Conservation (phyloP, 2,329 filamentous ascomycete species). For the Penicillium sp. region DNA sequence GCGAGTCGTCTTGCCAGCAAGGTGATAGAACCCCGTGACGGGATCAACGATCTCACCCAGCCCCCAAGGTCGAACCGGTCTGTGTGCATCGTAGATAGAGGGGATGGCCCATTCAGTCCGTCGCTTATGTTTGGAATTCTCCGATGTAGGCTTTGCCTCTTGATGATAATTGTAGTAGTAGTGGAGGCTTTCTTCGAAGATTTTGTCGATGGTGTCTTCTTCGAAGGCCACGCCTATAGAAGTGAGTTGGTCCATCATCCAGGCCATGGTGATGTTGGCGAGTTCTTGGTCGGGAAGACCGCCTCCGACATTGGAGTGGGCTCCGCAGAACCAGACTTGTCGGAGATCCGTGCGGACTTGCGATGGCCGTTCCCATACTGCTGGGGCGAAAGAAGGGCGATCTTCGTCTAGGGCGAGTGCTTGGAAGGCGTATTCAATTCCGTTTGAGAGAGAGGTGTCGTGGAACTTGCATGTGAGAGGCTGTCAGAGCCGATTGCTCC, state of each 20-base stretch:
- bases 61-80: constrained; percentile 18
- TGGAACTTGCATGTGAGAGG: constrained; percentile 29
- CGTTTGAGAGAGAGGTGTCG: constrained; percentile 30
- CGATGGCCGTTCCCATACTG: constrained; percentile 31
- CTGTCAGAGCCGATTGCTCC: constrained; percentile 6
- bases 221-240: constrained; percentile 18
- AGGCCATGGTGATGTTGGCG: constrained; percentile 49
- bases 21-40: constrained; percentile 12
- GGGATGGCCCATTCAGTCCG: constrained; percentile 9
- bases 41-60: constrained; percentile 19
- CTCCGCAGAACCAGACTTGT: constrained; percentile 50
- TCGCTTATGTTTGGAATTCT: not conserved
- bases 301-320: constrained; percentile 50
- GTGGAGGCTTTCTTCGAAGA: constrained; percentile 14
- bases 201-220: constrained; percentile 10
- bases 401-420: constrained; percentile 34
- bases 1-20: constrained; percentile 18
- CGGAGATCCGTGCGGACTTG: constrained; percentile 35
- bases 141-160: not conserved
- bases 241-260: constrained; percentile 45
- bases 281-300: constrained; percentile 50
- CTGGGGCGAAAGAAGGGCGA: constrained; percentile 30
- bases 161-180: constrained; percentile 13
- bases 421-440: constrained; percentile 35
- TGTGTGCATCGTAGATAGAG: constrained; percentile 16